Evolutionary conservation across 2,329 filamentous ascomycete species (phyloP).

Genomic region (Aureobasidium lini): DNA sequence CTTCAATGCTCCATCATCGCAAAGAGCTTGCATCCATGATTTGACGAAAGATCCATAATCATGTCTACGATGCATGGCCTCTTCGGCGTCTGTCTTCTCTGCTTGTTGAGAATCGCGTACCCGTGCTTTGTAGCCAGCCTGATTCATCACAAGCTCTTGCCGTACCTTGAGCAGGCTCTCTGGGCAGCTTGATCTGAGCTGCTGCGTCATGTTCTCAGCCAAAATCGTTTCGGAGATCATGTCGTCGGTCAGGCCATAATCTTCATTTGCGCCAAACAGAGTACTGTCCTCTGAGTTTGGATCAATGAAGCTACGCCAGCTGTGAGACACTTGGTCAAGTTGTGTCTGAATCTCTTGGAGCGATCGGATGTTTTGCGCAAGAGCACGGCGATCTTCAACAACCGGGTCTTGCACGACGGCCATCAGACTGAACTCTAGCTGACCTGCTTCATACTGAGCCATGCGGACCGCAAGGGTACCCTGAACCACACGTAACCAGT

Average conservation of each 20-base stretch:
- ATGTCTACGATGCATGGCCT: slow-evolving; percentile 49
- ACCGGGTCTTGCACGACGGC: slow-evolving; percentile 64
- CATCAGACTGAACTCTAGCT: slow-evolving; percentile 69
- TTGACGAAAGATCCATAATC: slow-evolving; percentile 65
- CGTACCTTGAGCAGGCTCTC: slow-evolving; percentile 32
- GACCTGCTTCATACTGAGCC: slow-evolving; percentile 54
- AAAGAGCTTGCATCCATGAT: slow-evolving; percentile 57
- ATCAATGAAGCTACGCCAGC: slow-evolving; percentile 37
- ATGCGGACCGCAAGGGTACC: slow-evolving; percentile 62
- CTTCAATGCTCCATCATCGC: slow-evolving; percentile 55
- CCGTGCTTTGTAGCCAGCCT: slow-evolving; percentile 36
- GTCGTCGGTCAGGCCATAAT: slow-evolving; percentile 21
- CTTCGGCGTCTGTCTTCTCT: slow-evolving; percentile 44
- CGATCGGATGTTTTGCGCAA: slow-evolving; percentile 40
- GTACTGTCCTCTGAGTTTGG: slow-evolving; percentile 19
- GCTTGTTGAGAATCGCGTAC: slow-evolving; percentile 44
- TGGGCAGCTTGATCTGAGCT: slow-evolving; percentile 21
- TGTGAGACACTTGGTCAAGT: slow-evolving; percentile 32
- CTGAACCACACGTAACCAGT: slow-evolving; percentile 62
- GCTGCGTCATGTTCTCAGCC: slow-evolving; percentile 19
- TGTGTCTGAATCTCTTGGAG: slow-evolving; percentile 33
- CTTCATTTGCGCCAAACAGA: slow-evolving; percentile 16
- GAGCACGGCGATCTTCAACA: slow-evolving; percentile 35
- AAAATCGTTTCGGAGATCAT: slow-evolving; percentile 30
- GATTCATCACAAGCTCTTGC: slow-evolving; percentile 34